phyloP scores from a whole-genome alignment of 2,329 filamentous ascomycete species.

The Coniochaeta sp. region DNA sequence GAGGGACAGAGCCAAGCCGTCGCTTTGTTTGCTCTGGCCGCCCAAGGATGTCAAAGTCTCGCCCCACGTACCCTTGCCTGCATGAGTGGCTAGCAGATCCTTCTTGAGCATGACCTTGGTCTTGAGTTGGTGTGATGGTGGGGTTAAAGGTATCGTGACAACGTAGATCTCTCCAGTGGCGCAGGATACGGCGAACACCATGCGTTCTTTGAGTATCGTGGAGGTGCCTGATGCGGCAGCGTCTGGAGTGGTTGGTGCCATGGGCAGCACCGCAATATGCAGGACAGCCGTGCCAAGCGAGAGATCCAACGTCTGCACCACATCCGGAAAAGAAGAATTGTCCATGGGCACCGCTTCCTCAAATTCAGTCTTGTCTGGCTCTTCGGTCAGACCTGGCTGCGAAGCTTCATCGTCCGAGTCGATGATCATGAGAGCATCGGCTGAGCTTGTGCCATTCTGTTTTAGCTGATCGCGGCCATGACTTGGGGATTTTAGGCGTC shows the following conservation, averaged over 20 bases:
- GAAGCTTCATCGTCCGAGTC: conserved; percentile 49
- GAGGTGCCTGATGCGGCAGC: conserved; percentile 40
- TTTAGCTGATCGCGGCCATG: conserved; percentile 30
- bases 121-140: conserved; percentile 54
- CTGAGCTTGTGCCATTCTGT: conserved; percentile 39
- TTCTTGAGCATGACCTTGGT: conserved; percentile 43
- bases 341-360: conserved; percentile 43
- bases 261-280: conserved; percentile 48
- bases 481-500: conserved; percentile 43
- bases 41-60: conserved; percentile 47
- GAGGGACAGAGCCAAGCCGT: conserved; percentile 49
- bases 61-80: conserved; percentile 56
- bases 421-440: conserved; percentile 53
- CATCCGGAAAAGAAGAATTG: conserved; percentile 40
- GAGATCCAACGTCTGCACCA: conserved; percentile 55
- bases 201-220: conserved; percentile 45
- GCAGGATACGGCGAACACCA: conserved; percentile 55
- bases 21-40: conserved; percentile 44
- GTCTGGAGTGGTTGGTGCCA: conserved; percentile 38
- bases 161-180: conserved; percentile 49
- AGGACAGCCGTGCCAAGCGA: conserved; percentile 47
- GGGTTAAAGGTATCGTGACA: conserved; percentile 52
- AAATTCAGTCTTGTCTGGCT: conserved; percentile 47
- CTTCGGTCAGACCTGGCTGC: conserved; percentile 8
- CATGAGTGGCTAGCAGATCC: conserved; percentile 43